Conservation (phyloP, 805 yeast genomes). For the Yarrowia divulgata region DNA sequence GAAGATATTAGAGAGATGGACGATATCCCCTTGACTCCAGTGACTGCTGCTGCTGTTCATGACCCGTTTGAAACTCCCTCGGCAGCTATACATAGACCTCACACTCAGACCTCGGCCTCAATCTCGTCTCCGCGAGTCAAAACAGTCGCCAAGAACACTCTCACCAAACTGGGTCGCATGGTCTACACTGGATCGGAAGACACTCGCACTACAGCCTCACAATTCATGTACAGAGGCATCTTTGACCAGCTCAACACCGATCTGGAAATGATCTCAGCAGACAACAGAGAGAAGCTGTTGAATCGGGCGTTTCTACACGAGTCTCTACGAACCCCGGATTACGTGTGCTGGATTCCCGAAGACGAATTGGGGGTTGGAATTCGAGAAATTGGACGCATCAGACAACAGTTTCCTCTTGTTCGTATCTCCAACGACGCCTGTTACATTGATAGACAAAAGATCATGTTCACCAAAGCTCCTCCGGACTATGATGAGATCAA, state of each 20-base stretch:
- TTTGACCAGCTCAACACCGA: slow-evolving; percentile 48
- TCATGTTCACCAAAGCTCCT: slow-evolving; percentile 45
- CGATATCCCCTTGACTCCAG: slow-evolving; percentile 8
- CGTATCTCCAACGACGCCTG: slow-evolving; percentile 48
- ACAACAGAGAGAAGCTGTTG: slow-evolving; percentile 46
- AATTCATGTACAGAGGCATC: slow-evolving; percentile 41
- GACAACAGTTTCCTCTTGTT: slow-evolving; percentile 44
- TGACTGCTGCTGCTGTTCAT: background rate
- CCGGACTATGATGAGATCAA: slow-evolving; percentile 46
- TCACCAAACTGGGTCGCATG: slow-evolving; percentile 16
- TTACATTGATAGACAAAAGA: slow-evolving; percentile 44
- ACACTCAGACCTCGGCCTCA: background rate
- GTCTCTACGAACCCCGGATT: slow-evolving; percentile 46
- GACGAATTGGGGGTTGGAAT: slow-evolving; percentile 53
- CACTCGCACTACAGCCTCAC: slow-evolving; percentile 28
- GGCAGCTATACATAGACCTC: background rate
- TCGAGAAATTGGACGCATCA: slow-evolving; percentile 49
- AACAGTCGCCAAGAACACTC: slow-evolving; percentile 1
- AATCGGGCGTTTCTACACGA: slow-evolving; percentile 49
- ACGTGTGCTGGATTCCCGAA: slow-evolving; percentile 56
- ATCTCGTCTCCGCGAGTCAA: slow-evolving; percentile 19
- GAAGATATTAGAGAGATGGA: slow-evolving; percentile 1
- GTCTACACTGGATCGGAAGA: slow-evolving; percentile 29
- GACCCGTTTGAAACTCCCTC: slow-evolving; percentile 19
- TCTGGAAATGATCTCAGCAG: slow-evolving; percentile 44